phyloP scores from a whole-genome alignment of 306 rosid species.

The Citrullus colocynthis region DNA sequence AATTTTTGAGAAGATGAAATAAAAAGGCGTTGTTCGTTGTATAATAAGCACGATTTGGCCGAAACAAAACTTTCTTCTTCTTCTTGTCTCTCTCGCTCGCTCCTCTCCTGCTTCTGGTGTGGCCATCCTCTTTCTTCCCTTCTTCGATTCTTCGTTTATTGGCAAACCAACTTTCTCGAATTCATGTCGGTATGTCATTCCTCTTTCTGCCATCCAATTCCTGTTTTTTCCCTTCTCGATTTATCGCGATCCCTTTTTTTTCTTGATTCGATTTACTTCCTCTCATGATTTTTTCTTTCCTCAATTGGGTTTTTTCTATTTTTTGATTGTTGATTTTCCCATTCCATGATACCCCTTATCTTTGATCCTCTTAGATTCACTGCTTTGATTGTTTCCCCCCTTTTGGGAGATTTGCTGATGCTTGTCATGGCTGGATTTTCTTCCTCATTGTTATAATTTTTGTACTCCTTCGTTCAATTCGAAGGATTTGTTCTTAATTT shows the following conservation, averaged over 20 bases:
- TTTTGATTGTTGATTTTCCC: background rate
- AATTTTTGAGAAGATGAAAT: background rate
- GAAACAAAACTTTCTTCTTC: background rate
- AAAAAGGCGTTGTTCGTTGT: background rate
- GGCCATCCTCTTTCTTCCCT: background rate
- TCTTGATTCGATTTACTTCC: slow-evolving; percentile 6
- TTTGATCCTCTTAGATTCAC: background rate
- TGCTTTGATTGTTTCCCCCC: background rate
- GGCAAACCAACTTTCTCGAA: slow-evolving; percentile 14
- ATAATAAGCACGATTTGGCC: background rate
- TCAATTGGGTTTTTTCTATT: background rate
- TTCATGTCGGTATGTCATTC: slow-evolving; percentile 85
- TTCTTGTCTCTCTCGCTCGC: background rate
- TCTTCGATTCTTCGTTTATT: slow-evolving; percentile 1
- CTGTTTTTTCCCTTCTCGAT: background rate
- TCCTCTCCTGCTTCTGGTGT: background rate
- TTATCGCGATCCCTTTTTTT: slow-evolving; percentile 6
- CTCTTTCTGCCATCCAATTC: background rate
- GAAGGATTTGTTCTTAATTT: background rate
- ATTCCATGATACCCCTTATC: background rate
- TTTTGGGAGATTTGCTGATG: background rate
- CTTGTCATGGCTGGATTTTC: background rate
- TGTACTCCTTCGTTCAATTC: background rate
- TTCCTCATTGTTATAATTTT: background rate
- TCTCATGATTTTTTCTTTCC: background rate